These are phyloP conservation scores for Starmerella cellae DNA, from an alignment of 805 yeast species.

Conservation along the genomic window DNA sequence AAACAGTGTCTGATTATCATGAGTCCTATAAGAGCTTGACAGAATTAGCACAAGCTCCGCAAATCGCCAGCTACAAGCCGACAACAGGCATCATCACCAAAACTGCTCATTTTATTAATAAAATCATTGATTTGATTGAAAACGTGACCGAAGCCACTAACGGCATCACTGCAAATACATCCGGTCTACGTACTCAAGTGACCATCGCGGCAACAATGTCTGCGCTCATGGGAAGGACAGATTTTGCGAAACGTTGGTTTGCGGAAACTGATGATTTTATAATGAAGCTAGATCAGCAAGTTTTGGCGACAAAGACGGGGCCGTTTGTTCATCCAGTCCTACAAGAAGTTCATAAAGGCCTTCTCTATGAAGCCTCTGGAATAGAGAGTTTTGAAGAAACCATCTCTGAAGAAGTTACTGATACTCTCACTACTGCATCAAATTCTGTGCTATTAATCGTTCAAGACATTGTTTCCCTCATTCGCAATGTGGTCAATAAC, in stretches of 20 bases:
- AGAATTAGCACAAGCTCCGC: neutral
- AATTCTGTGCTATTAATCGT: constrained; percentile 51
- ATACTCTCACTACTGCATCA: constrained; percentile 37
- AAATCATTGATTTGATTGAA: neutral
- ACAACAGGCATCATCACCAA: neutral
- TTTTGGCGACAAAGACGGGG: neutral
- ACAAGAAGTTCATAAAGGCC: no score
- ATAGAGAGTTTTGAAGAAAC: neutral
- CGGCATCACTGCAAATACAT: neutral
- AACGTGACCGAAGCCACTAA: neutral
- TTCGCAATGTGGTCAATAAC: neutral
- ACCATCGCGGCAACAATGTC: neutral
- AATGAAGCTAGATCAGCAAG: neutral
- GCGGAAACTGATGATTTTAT: neutral
- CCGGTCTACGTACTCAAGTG: neutral
- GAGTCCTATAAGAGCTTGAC: neutral
- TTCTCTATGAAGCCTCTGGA: no score
- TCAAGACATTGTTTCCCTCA: constrained; percentile 36
- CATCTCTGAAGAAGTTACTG: neutral
- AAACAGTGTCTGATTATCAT: neutral
- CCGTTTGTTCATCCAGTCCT: neutral
- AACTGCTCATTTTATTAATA: neutral
- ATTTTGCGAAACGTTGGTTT: neutral
- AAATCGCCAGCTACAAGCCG: neutral
- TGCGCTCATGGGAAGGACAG: neutral